phyloP scores from a whole-genome alignment of 2,329 filamentous ascomycete genomes.

The Calonectria hongkongensis region DNA sequence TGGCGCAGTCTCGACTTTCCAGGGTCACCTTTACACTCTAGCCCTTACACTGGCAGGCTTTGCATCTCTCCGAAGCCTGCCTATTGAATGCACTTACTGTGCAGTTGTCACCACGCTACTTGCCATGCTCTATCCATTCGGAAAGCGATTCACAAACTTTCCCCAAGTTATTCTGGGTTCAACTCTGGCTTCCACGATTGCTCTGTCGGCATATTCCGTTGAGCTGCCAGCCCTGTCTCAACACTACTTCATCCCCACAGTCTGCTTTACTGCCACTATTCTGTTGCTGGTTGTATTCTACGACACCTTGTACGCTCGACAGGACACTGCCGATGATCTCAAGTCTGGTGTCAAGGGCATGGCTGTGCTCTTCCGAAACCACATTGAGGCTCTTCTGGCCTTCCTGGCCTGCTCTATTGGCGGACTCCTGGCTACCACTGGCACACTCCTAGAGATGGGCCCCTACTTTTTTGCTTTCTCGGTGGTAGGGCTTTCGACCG shows the following conservation, averaged over 20 bases:
- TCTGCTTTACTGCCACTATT: conserved; percentile 47
- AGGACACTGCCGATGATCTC: conserved; percentile 60
- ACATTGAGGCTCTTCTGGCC: conserved; percentile 42
- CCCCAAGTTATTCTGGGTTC: conserved; percentile 71
- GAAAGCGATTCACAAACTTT: conserved; percentile 72
- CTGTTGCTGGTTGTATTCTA: conserved; percentile 58
- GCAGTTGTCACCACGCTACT: conserved; percentile 64
- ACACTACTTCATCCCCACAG: conserved; percentile 39
- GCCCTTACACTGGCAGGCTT: conserved; percentile 27
- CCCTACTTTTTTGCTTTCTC: conserved; percentile 44
- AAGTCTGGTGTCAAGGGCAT: conserved; percentile 60
- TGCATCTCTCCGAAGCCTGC: conserved; percentile 27
- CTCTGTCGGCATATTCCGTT: conserved; percentile 41
- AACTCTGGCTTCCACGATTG: conserved; percentile 64
- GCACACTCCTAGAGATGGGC: conserved; percentile 33
- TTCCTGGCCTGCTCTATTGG: conserved; percentile 39
- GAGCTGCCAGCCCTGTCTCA: conserved; percentile 43
- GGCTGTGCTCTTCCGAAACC: conserved; percentile 53
- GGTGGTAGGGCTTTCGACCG: conserved; percentile 39
- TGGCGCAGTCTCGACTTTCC: conserved; percentile 66
- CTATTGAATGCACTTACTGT: conserved; percentile 54
- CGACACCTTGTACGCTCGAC: conserved; percentile 61
- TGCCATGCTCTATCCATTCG: conserved; percentile 68
- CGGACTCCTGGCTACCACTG: conserved; percentile 36
- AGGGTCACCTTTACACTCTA: conserved; percentile 59